These are phyloP conservation scores for Diaporthe vexans DNA, from an alignment of 2,329 filamentous ascomycete species.

Conservation along the genomic window DNA sequence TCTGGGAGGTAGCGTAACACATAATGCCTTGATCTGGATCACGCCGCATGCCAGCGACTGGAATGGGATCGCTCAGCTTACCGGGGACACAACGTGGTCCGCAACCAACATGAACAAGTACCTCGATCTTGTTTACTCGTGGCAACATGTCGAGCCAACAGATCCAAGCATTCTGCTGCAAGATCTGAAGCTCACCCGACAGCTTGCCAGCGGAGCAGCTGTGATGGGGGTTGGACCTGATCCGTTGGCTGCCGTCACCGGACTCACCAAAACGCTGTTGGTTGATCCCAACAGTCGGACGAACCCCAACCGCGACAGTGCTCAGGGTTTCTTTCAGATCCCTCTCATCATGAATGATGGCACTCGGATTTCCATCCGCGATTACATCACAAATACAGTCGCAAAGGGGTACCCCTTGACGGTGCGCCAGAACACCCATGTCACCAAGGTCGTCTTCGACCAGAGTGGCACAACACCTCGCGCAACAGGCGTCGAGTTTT, in stretches of 20 bases:
- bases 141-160: constrained; percentile 59
- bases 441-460: constrained; percentile 50
- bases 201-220: constrained; percentile 64
- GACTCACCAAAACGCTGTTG: constrained; percentile 67
- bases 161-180: constrained; percentile 64
- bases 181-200: constrained; percentile 66
- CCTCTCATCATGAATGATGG: constrained; percentile 56
- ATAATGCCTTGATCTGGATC: constrained; percentile 68
- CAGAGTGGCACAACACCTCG: constrained; percentile 39
- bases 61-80: constrained; percentile 64
- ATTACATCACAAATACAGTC: constrained; percentile 44
- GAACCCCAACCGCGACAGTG: constrained; percentile 57
- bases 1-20: constrained; percentile 69
- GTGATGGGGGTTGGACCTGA: constrained; percentile 60
- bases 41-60: constrained; percentile 68
- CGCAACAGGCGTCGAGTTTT: constrained; percentile 49
- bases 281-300: constrained; percentile 54
- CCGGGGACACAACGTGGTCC: constrained; percentile 68
- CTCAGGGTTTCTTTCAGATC: constrained; percentile 68
- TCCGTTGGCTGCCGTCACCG: constrained; percentile 52
- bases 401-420: constrained; percentile 57
- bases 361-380: constrained; percentile 35
- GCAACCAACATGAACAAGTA: constrained; percentile 29
- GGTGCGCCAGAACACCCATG: constrained; percentile 50
- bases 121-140: constrained; percentile 16